Conservation (phyloP, 169 alveolate species). For the Eimeria praecox region DNA sequence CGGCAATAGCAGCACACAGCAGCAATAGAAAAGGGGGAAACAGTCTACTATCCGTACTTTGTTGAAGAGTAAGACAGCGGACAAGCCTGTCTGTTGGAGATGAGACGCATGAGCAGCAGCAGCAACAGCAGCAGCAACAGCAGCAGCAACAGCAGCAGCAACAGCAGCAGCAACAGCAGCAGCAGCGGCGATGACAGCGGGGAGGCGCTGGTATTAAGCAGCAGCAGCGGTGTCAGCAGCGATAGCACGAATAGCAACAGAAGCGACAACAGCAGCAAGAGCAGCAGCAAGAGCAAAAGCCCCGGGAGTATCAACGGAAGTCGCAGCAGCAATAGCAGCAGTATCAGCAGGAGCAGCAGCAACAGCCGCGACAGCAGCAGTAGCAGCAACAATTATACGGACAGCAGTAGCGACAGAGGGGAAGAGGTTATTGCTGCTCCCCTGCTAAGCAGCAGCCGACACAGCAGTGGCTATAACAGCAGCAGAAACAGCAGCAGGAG, state of each 20-base stretch:
- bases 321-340: neutral
- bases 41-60: neutral
- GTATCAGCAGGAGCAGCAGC: slow-evolving; percentile 17
- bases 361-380: neutral
- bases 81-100: neutral
- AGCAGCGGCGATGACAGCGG: neutral
- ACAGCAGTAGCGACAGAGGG: neutral
- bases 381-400: neutral
- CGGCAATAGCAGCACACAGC: neutral
- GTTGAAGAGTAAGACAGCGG: neutral
- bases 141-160: neutral
- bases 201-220: neutral
- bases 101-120: neutral
- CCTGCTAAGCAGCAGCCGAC: neutral
- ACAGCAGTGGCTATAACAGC: neutral
- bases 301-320: neutral
- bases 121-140: neutral
- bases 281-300: neutral
- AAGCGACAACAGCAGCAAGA: neutral
- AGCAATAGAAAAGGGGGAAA: neutral
- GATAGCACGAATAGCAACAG: neutral
- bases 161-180: neutral
- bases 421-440: neutral
- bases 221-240: slow-evolving; percentile 4
- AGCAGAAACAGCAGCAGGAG: neutral